Percentiles rank a stretch among this genome's conserved stretches.
These are phyloP conservation scores for Candida fluviatilis DNA, from an alignment of 805 yeast genomes.

Conservation along the genomic window DNA sequence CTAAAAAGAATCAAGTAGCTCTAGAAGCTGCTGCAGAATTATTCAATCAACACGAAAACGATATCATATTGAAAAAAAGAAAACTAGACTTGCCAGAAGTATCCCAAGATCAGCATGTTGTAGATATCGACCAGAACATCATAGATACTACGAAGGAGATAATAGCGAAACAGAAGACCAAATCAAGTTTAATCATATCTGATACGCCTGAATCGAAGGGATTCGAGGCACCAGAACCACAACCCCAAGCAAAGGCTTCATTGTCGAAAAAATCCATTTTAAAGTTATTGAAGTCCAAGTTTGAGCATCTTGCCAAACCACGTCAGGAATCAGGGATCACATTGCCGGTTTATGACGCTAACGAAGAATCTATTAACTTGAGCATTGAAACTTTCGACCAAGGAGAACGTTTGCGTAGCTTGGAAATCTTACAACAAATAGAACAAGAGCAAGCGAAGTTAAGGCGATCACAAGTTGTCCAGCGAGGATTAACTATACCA, in stretches of 20 bases:
- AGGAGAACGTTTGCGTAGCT: conserved; percentile 19
- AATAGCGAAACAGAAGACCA: not conserved
- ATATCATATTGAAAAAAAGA: conserved; percentile 18
- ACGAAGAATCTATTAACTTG: conserved; percentile 15
- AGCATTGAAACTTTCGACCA: conserved; percentile 26
- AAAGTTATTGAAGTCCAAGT: conserved; percentile 11
- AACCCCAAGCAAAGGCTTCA: too few relatives aligned
- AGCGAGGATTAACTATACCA: conserved; percentile 43
- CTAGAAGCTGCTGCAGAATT: conserved; percentile 22
- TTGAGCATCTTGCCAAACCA: conserved; percentile 34
- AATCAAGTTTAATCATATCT: not conserved
- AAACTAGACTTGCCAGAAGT: conserved; percentile 26
- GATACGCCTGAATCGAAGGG: too few relatives aligned
- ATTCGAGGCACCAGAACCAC: too few relatives aligned
- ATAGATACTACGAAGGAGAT: conserved; percentile 4
- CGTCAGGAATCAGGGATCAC: conserved; percentile 29
- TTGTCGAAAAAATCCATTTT: not conserved
- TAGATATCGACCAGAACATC: conserved; percentile 31
- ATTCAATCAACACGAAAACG: conserved; percentile 16
- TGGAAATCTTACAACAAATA: conserved; percentile 19
- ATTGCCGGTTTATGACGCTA: conserved; percentile 27
- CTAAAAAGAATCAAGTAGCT: conserved; percentile 16
- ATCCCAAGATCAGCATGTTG: conserved; percentile 7
- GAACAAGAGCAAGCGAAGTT: conserved; percentile 26
- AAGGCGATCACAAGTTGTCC: conserved; percentile 46